Evolutionary conservation across 179 eudicot species (phyloP), one percentile per base, ranked within the genome.

Genomic region (Pouteria campechiana): DNA sequence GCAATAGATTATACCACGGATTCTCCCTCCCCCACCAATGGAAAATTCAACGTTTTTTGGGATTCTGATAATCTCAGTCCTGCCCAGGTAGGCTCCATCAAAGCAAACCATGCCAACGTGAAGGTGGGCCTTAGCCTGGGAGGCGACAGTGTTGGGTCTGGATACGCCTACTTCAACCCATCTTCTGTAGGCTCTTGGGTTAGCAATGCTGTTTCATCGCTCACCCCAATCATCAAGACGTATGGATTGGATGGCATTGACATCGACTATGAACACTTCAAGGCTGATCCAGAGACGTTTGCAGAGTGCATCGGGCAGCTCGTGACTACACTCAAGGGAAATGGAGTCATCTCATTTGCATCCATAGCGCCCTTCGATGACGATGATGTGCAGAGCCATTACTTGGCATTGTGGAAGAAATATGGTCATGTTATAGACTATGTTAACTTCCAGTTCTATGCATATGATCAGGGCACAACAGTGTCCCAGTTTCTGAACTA

Each of bases 381-480:
- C 13, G 25, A 55, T 17, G 46, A 76, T 0, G 90, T 73, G 2
- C 80, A 80, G 30, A 32, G 32, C 31, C 69, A 76, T 37, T 80
- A 76, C 51, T n/a, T 10, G 38, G 71, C 68, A 4, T 41, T 80
- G 39, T 76, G 81, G 83, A 70, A 54, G 21, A 51, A 45, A 2
- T 70, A 61, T 35, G 73, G 78, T 3, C 40, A 57, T 40, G 38
- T 53, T 6, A 75, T 75, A 3, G 80, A 79, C 44, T 73, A 66
- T 28, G 89, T 79, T 3, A 79, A 79, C 29, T 79, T 61, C 33
- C 89, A 79, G 51, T 72, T 79, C 39, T 79, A 79, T 37, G 83
- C 78, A 2, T 79, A 79, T 50, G 80, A 69, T 50, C 36, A 53
- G 16, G 62, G 57, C 2, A 79, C 78, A 0, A 79, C 62, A 0